Base-by-base conservation (phyloP, 139 green algal species). In the Monoraphidium neglectum region DNA sequence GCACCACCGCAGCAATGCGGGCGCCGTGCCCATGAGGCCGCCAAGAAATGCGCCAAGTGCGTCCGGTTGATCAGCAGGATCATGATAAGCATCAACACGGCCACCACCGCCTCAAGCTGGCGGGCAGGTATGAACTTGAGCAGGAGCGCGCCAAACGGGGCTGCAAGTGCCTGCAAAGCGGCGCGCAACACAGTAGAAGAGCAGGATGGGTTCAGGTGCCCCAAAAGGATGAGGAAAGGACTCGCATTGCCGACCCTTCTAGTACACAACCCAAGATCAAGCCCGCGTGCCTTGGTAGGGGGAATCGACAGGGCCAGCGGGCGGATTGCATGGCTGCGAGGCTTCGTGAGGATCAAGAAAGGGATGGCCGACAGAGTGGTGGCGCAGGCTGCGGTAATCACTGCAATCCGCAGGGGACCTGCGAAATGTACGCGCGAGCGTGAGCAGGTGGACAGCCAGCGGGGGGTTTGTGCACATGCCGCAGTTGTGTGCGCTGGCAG, bases 241-340 rank as follows among this genome's bases (percentile, higher is more conserved):
- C 40, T 35, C 21, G 61, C 61, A 68, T 26, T 68, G n/a, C 61
- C 61, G 24, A 35, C 24, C 30, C 18, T 40, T 18, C 13, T n/a
- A 16, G 40, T 0, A 26, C 40, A 38, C 30, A 32, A 40, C 33
- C 28, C 21, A 35, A n/a, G 40, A 15, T 47, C 6, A 68, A 18
- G 30, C 56, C 13, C 21, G 24, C 6, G 33, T 13, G 53, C 64
- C 64, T 70, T 70, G 35, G 12, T 56, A 12, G 53, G 24, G 38
- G 64, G 36, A 56, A 70, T 70, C 18, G 30, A 51, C 12, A 70
- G 51, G 35, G 64, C 64, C 16, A 70, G 64, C 12, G 64, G 64
- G 13, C 35, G 51, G 12, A 70, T 51, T 36, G 64, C 64, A 70
- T 70, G 33, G 15, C 33, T 70, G 16, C 32, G 51, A 24, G 64